Evolutionary conservation across 768 basidiomycete genomes (phyloP).

Genomic region (Suillus hirtellus): DNA sequence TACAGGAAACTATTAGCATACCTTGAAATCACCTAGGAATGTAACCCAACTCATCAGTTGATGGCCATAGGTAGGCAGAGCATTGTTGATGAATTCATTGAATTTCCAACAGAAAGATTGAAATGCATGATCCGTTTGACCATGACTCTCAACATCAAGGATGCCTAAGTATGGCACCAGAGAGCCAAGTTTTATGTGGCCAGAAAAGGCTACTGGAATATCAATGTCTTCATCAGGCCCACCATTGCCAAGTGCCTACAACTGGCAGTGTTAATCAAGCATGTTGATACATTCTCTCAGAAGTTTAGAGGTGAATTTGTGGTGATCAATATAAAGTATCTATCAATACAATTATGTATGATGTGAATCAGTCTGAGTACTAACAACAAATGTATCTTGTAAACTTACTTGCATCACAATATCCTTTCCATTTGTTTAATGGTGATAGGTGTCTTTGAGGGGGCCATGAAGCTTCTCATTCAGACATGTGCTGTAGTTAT

Average conservation of each 20-base stretch:
- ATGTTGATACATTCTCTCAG: constrained; percentile 4
- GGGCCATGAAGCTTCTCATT: constrained; percentile 34
- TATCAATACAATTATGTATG: no score
- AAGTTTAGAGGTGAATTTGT: constrained; percentile 9
- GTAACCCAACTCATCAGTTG: constrained; percentile 7
- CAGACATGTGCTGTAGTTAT: constrained; percentile 33
- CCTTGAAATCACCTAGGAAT: not conserved
- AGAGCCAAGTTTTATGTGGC: constrained; percentile 2
- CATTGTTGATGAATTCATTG: constrained; percentile 5
- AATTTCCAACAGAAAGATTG: not conserved
- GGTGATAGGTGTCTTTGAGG: constrained; percentile 28
- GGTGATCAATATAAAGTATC: constrained; percentile 12
- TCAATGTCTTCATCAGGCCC: not conserved
- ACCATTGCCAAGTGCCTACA: constrained; percentile 11
- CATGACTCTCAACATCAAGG: not conserved
- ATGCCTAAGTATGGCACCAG: not conserved
- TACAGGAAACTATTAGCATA: not conserved
- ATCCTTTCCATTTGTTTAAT: constrained; percentile 35
- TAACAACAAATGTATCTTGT: not conserved
- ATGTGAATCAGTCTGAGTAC: not conserved
- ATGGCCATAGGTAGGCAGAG: constrained; percentile 5
- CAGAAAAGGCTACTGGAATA: not conserved
- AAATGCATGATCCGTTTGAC: not conserved
- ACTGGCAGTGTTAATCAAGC: constrained; percentile 18
- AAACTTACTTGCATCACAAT: constrained; percentile 31